Conservation (phyloP, 75 land plant genomes). For the Pinus tabuliformis region DNA sequence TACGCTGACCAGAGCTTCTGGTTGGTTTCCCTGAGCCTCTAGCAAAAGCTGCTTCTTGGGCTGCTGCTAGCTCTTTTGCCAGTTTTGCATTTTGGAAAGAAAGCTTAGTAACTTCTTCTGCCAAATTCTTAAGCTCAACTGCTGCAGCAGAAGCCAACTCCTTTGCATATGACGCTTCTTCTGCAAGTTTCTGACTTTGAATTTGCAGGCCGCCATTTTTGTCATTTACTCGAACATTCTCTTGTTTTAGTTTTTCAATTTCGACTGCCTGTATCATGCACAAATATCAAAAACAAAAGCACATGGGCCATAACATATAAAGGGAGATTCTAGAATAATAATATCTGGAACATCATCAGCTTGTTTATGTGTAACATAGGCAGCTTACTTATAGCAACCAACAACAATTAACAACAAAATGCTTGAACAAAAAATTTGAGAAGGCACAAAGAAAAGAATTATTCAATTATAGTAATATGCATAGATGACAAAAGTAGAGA, state of each 20-base stretch:
- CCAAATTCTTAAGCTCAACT: constrained; percentile 88
- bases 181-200: constrained; percentile 76
- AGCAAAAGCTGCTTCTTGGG: constrained; percentile 46
- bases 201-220: constrained; percentile 63
- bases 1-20: constrained; percentile 23
- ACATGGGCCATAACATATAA: too few species aligned
- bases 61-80: constrained; percentile 60
- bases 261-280: constrained; percentile 40
- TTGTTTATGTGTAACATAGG: too few species aligned
- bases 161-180: constrained; percentile 94
- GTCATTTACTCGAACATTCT: constrained; percentile 53
- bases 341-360: too few species aligned
- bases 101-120: constrained; percentile 86
- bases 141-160: constrained; percentile 98
- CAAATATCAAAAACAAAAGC: too few species aligned
- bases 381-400: too few species aligned
- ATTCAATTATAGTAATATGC: too few species aligned
- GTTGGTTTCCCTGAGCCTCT: constrained; percentile 25
- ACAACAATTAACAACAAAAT: too few species aligned
- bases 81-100: constrained; percentile 81
- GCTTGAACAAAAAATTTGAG: too few species aligned
- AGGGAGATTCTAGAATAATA: too few species aligned
- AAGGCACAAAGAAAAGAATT: too few species aligned
- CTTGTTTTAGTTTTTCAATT: constrained; percentile 65
- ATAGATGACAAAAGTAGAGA: too few species aligned